Evolutionary conservation across 345 rosid genomes (phyloP), one percentile per base, ranked within the genome.

Genomic region (Salix viminalis): DNA sequence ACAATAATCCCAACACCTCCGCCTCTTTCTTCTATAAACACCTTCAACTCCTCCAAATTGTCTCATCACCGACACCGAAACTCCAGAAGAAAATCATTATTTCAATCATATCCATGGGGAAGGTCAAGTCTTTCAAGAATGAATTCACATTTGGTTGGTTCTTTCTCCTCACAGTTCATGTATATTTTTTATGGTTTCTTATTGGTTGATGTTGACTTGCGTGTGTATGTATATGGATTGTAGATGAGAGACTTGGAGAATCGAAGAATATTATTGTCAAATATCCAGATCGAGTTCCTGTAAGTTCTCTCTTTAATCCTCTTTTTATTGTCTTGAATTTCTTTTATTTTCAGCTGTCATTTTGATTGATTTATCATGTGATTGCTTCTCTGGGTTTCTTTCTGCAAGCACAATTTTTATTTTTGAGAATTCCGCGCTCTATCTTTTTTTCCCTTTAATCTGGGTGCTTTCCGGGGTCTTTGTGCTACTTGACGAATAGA

Each of bases 201-300:
- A 14, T 23, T 24, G 3, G 1, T 44, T 65, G 32, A 37, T 30
- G 62, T 32, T 71, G 52, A 41, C 4, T 36, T 61, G 23, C 28
- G 2, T 39, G 11, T 56, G 28, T 23, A 4, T 54, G 60, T 2
- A 4, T 44, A 44, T 58, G 37, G 3, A 56, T 46, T 62, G 80
- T 41, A 92, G 97, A 88, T 23, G 87, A 90, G 66, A 70, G 94
- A 65, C 52, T 88, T 19, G 85, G 87, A n/a, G 97, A 92, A 37
- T 89, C 97, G 12, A 85, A 69, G 41, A 75, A 72, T 75, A 90
- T 91, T 67, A 62, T 79, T 44, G 76, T 79, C 30, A 92, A 91
- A 84, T 88, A 92, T 65, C 90, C 92, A 24, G 90, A 88, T 73
- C 80, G 97, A 79, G 85, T 90, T 80, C 97, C 97, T 37, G 94